These are phyloP conservation scores for Rubroboletus satanas DNA, from an alignment of 768 basidiomycete genomes.

Conservation along the genomic window DNA sequence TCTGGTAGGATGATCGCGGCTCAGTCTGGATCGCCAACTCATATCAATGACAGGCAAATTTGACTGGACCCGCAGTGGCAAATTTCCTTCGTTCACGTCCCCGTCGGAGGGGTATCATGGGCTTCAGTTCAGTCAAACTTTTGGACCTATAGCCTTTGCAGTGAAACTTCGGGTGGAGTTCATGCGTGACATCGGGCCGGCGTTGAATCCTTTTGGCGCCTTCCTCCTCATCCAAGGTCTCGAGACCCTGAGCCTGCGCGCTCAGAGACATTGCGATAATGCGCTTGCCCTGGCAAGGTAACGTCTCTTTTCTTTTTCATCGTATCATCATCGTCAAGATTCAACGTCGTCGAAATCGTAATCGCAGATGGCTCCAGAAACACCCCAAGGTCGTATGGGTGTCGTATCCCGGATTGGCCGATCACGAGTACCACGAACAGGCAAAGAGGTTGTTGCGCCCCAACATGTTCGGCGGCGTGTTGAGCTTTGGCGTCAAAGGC, in stretches of 20 bases:
- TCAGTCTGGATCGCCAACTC: neutral
- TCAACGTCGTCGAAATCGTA: too few species aligned
- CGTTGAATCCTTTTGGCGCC: constrained; percentile 66
- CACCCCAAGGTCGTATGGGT: constrained; percentile 17
- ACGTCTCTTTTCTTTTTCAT: neutral
- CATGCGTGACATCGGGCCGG: constrained; percentile 64
- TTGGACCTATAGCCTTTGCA: constrained; percentile 61
- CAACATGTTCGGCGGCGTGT: constrained; percentile 10
- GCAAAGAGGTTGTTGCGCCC: constrained; percentile 11
- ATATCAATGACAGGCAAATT: constrained; percentile 39
- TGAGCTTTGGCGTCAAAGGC: constrained; percentile 13
- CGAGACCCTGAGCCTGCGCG: constrained; percentile 71
- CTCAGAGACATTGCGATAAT: constrained; percentile 68
- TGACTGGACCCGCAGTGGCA: constrained; percentile 64
- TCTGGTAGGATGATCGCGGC: constrained; percentile 38
- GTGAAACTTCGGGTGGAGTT: constrained; percentile 60
- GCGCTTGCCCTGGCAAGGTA: constrained; percentile 62
- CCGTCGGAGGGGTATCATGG: constrained; percentile 79
- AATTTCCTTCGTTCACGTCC: constrained; percentile 71
- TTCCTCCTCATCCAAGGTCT: constrained; percentile 77
- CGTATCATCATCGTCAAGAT: neutral
- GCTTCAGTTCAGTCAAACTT: constrained; percentile 59
- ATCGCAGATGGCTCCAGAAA: constrained; percentile 10
- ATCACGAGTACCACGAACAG: constrained; percentile 10
- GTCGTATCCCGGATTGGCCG: constrained; percentile 11